Conservation (phyloP, 768 basidiomycete genomes). For the Trametes gibbosa region DNA sequence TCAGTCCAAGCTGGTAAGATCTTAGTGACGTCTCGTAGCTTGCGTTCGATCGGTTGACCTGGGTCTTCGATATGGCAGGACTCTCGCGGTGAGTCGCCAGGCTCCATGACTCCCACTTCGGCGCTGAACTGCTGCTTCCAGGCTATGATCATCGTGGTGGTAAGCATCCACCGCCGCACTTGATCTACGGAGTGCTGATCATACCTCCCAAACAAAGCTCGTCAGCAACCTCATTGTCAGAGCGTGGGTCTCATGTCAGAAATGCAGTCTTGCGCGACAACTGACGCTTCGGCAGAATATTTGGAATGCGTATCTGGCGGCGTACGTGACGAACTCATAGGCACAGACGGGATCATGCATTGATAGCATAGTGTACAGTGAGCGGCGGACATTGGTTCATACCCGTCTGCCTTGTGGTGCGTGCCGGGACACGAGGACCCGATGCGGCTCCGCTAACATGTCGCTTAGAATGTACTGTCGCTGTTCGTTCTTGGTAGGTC, state of each 20-base stretch:
- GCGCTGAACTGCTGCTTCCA: neutral
- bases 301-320: slow-evolving; percentile 15
- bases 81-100: neutral
- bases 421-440: neutral
- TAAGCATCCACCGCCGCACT: neutral
- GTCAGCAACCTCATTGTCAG: slow-evolving; percentile 20
- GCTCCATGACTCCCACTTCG: neutral
- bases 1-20: slow-evolving; percentile 9
- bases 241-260: slow-evolving; percentile 2
- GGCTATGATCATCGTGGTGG: slow-evolving; percentile 19
- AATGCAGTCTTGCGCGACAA: neutral
- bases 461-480: neutral
- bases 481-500: slow-evolving; percentile 1
- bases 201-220: neutral
- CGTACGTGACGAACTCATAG: neutral
- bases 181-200: neutral
- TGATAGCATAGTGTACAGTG: neutral
- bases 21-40: neutral
- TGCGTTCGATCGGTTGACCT: no score
- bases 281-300: slow-evolving; percentile 5
- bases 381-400: slow-evolving; percentile 5
- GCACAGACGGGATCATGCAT: neutral
- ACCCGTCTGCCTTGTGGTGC: slow-evolving; percentile 12
- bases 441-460: neutral
- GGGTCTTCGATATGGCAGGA: no score